Base-by-base conservation (phyloP, 768 basidiomycete genomes). In the Hirschioporus abietinus region DNA sequence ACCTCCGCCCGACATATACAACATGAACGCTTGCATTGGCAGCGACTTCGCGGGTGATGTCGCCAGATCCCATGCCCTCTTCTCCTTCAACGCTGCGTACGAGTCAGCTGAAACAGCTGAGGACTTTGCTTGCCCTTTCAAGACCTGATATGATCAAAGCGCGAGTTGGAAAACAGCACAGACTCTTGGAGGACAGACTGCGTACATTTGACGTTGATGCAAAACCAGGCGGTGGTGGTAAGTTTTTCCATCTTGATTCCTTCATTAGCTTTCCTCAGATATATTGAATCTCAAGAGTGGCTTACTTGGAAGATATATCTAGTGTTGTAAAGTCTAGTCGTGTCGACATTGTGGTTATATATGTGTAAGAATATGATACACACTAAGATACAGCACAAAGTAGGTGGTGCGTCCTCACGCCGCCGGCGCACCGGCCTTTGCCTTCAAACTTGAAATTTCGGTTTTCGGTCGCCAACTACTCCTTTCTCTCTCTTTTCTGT, bases 11-110 rank as follows among this genome's bases (percentile, higher is more conserved):
- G 95, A 96, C 92, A 98, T 96, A 85, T 98, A 98, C 35, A 98
- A 83, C 96, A 98, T 98, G 79, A 98, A 91, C 5, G 90, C 94
- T 73, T 98, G 95, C 96, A 97, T 97, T 3, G 95, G 95, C 27
- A 98, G 83, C 17, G 88, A 87, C 77, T 98, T 97, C 35, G 92
- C 93, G 0, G 95, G 95, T 3, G 86, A 80, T 63, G 89, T 84
- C 52, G 93, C 93, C 58, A 92, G 81, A 68, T 94, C 92, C 91
- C 93, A 93, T 58, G 93, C 93, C 27, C 92, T 88, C 72, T 84
- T 88, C 69, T 86, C 85, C 74, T 93, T 93, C 67, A 95, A 80
- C 25, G 78, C 75, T 69, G 89, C 84, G 70, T 92, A 88, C 3
- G 86, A 85, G 24, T 77, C 78, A 5, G 82, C 71, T 20, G 77